Conservation (phyloP, 1,139 yeast genomes). For the Wickerhamiella infanticola region DNA sequence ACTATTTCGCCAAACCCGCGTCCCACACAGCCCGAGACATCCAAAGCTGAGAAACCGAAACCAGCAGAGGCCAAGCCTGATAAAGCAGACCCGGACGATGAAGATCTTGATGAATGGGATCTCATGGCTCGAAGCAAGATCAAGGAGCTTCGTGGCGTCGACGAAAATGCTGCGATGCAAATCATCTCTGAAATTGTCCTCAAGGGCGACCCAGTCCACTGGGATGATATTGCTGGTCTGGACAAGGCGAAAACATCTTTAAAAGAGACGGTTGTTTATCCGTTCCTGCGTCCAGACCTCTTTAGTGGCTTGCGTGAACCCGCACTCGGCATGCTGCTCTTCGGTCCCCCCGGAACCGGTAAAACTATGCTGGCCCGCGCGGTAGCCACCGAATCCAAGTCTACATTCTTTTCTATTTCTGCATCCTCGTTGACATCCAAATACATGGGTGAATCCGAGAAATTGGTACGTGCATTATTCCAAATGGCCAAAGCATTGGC, state of each 20-base stretch:
- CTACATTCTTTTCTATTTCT: conserved; percentile 88
- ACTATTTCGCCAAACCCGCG: not conserved
- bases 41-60: not conserved
- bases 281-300: conserved; percentile 86
- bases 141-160: conserved; percentile 30
- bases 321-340: conserved; percentile 74
- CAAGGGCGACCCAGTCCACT: conserved; percentile 87
- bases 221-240: conserved; percentile 96
- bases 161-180: conserved; percentile 61
- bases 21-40: not conserved
- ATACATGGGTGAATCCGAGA: conserved; percentile 98
- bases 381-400: conserved; percentile 95
- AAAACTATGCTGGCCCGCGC: conserved; percentile 94
- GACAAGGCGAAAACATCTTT: conserved; percentile 92
- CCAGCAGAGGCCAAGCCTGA: not conserved
- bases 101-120: conserved; percentile 15
- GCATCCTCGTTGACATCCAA: conserved; percentile 90
- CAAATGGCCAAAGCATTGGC: conserved; percentile 92
- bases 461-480: conserved; percentile 85
- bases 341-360: conserved; percentile 99
- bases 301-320: conserved; percentile 93
- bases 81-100: conserved; percentile 1
- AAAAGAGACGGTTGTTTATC: conserved; percentile 92
- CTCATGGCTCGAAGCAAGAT: conserved; percentile 18
- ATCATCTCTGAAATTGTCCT: conserved; percentile 84